phyloP scores from a whole-genome alignment of 2,329 filamentous ascomycete species.

The Pseudocercospora macadamiae region DNA sequence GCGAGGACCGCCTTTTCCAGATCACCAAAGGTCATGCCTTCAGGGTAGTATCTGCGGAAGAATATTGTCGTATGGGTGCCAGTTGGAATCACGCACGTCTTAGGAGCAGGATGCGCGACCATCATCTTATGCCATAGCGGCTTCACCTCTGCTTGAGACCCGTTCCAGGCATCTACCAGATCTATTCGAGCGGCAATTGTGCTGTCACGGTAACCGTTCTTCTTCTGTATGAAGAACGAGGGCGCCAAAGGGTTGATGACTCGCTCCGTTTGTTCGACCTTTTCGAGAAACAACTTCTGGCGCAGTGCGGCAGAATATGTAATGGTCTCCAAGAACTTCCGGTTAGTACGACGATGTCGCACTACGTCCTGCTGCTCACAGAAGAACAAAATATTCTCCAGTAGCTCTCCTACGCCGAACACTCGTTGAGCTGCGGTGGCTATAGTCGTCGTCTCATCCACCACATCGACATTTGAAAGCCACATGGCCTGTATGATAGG shows the following conservation, averaged over 20 bases:
- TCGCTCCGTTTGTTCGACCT: constrained; percentile 11
- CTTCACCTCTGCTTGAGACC: constrained; percentile 12
- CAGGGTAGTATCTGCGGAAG: constrained; percentile 24
- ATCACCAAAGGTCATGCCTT: constrained; percentile 29
- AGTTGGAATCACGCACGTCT: constrained; percentile 26
- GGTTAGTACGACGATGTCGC: constrained; percentile 22
- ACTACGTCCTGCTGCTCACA: constrained; percentile 19
- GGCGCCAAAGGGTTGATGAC: constrained; percentile 24
- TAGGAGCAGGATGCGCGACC: constrained; percentile 23
- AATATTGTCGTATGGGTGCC: constrained; percentile 22
- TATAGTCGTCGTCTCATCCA: not conserved
- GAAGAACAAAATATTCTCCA: constrained; percentile 24
- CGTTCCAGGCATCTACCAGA: constrained; percentile 23
- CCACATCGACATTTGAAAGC: constrained; percentile 1
- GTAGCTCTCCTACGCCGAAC: constrained; percentile 26
- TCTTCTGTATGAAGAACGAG: constrained; percentile 21
- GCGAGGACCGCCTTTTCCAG: constrained; percentile 24
- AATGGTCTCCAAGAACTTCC: constrained; percentile 21
- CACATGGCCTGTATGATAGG: constrained; percentile 3
- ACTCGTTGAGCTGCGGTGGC: constrained; percentile 23
- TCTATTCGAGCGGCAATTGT: constrained; percentile 27
- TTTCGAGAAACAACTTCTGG: constrained; percentile 23
- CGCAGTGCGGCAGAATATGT: constrained; percentile 19
- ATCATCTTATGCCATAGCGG: constrained; percentile 26
- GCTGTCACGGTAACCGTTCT: constrained; percentile 23